Conservation (phyloP, 192 early-diverging fungal species). For the Entomortierella beljakovae region DNA sequence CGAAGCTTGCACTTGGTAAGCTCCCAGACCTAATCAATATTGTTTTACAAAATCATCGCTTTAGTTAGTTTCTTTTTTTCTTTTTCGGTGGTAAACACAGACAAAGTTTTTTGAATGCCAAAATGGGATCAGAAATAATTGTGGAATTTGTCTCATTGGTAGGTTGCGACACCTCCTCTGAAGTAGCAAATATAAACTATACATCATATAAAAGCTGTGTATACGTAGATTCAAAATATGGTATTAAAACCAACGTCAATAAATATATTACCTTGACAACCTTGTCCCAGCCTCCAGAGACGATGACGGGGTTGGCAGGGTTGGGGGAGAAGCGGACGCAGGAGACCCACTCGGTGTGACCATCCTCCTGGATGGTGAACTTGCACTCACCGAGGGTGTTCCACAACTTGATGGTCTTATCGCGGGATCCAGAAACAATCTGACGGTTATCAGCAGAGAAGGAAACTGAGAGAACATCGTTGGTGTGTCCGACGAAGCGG, state of each 20-base stretch:
- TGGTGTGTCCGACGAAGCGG: conserved; percentile 97
- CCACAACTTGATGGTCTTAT: conserved; percentile 99
- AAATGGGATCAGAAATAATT: conserved; percentile 55
- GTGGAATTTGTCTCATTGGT: conserved; percentile 74
- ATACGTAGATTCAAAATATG: too few relatives aligned
- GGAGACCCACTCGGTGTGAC: conserved; percentile 99
- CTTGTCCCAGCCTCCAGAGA: conserved; percentile 99
- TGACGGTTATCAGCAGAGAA: conserved; percentile 99
- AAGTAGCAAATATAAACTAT: conserved; percentile 82
- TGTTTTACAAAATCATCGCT: too few relatives aligned
- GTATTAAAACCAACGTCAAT: too few relatives aligned
- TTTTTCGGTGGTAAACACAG: neutral
- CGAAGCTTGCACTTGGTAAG: conserved; percentile 97
- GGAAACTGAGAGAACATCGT: conserved; percentile 98
- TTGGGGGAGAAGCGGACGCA: conserved; percentile 99
- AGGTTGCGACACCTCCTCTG: conserved; percentile 64
- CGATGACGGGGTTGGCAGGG: conserved; percentile 97
- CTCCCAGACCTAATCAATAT: conserved; percentile 99
- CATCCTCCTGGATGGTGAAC: conserved; percentile 96
- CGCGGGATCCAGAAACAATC: conserved; percentile 98
- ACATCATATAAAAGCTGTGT: conserved; percentile 60
- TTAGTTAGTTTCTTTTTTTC: neutral
- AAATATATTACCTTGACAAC: conserved; percentile 99
- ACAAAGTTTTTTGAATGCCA: too few relatives aligned
- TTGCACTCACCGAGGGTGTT: conserved; percentile 99